Conservation (phyloP, 2,329 filamentous ascomycete genomes). For the Lasiodiplodia citricola region DNA sequence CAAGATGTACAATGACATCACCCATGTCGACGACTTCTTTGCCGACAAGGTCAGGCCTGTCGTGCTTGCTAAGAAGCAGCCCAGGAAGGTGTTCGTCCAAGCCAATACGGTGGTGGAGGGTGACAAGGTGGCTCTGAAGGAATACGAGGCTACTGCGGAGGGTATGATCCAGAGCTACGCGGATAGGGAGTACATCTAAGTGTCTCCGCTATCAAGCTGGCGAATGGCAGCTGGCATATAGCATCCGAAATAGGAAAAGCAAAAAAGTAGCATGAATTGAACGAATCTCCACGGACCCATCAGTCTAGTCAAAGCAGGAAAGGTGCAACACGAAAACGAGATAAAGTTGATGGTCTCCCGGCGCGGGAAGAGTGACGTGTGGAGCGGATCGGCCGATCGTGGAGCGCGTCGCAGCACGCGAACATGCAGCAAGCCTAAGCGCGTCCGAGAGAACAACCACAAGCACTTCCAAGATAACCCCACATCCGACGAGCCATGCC, state of each 20-base stretch:
- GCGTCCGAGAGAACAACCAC: background rate
- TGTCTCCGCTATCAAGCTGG: background rate
- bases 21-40: conserved; percentile 84
- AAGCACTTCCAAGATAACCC: background rate
- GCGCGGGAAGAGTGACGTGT: conserved; percentile 5
- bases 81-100: conserved; percentile 91
- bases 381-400: conserved; percentile 21
- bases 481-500: conserved; percentile 17
- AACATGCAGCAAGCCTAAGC: background rate
- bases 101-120: conserved; percentile 77
- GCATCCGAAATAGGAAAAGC: conserved; percentile 1
- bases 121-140: conserved; percentile 76
- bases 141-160: conserved; percentile 81
- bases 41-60: conserved; percentile 77
- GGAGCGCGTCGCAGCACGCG: conserved; percentile 11
- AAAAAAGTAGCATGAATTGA: conserved; percentile 13
- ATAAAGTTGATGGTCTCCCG: conserved; percentile 10
- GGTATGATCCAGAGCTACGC: conserved; percentile 64
- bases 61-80: conserved; percentile 77
- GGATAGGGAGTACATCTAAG: conserved; percentile 43
- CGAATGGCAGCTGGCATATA: background rate
- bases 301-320: background rate
- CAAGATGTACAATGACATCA: conserved; percentile 83
- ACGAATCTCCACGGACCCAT: background rate
- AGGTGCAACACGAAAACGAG: conserved; percentile 4